Evolutionary conservation across 352 stramenopile species (phyloP).

Genomic region (Stramenopiles sp.): DNA sequence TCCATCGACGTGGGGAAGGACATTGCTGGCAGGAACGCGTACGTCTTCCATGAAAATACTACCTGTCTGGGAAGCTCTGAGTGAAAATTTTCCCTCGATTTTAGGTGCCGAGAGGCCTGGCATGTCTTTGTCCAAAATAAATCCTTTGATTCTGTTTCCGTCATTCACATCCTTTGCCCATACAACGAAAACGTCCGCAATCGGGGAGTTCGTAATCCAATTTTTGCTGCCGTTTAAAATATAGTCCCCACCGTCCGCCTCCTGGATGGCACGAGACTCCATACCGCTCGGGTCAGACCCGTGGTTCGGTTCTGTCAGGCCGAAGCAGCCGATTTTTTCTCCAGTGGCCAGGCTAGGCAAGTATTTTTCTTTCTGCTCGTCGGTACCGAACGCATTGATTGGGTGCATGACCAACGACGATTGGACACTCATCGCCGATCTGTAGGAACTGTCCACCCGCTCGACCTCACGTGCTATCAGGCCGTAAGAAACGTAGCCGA

Average conservation of each 20-base stretch:
- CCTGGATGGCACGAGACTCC: constrained; percentile 66
- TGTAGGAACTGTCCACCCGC: constrained; percentile 81
- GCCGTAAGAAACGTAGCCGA: constrained; percentile 87
- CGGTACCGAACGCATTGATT: constrained; percentile 87
- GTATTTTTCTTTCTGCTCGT: constrained; percentile 89
- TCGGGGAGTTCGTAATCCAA: constrained; percentile 93
- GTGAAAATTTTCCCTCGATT: constrained; percentile 85
- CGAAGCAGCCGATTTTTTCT: constrained; percentile 92
- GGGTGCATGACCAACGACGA: constrained; percentile 92
- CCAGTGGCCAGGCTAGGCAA: constrained; percentile 73
- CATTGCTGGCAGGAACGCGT: constrained; percentile 70
- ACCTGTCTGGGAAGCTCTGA: constrained; percentile 79
- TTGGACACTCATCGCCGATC: constrained; percentile 90
- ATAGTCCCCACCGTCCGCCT: constrained; percentile 63
- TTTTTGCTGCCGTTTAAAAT: constrained; percentile 81
- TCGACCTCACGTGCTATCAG: constrained; percentile 89
- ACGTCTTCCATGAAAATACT: constrained; percentile 95
- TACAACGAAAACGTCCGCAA: constrained; percentile 88
- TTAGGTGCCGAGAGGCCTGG: constrained; percentile 70
- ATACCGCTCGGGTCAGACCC: constrained; percentile 84
- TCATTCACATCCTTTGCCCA: constrained; percentile 82
- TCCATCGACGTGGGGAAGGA: constrained; percentile 55
- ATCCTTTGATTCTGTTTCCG: constrained; percentile 67
- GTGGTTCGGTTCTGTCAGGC: constrained; percentile 92
- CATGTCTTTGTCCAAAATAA: constrained; percentile 81